Conservation (phyloP, 2,329 filamentous ascomycete species). For the Lachnellula subtilissima region DNA sequence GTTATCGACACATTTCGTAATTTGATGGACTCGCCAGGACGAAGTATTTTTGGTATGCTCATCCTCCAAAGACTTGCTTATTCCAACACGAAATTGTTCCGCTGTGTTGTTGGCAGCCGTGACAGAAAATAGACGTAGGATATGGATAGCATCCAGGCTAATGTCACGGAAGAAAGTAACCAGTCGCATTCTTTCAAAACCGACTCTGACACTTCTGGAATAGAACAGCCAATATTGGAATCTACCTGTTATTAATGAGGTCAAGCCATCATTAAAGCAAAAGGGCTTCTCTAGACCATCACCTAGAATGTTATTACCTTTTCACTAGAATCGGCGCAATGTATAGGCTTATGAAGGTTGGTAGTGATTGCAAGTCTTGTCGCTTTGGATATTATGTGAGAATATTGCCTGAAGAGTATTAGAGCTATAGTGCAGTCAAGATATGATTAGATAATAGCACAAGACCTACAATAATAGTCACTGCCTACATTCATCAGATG, state of each 20-base stretch:
- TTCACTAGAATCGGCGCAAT: constrained; percentile 12
- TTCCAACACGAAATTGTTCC: constrained; percentile 13
- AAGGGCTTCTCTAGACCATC: constrained; percentile 35
- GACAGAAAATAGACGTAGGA: constrained; percentile 35
- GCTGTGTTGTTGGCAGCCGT: constrained; percentile 27
- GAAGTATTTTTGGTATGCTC: constrained; percentile 29
- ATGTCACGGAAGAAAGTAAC: constrained; percentile 31
- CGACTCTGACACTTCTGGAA: constrained; percentile 33
- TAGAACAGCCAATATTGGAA: constrained; percentile 34
- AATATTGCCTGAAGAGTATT: constrained; percentile 32
- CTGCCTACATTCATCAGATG: constrained; percentile 6
- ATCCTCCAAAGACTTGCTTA: constrained; percentile 33
- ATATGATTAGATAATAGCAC: not conserved
- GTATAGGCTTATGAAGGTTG: constrained; percentile 28
- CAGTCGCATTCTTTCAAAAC: constrained; percentile 33
- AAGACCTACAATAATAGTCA: constrained; percentile 9
- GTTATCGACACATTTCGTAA: constrained; percentile 13
- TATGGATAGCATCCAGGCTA: constrained; percentile 32
- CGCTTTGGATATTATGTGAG: constrained; percentile 32
- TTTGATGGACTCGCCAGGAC: constrained; percentile 27
- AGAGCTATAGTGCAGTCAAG: not conserved
- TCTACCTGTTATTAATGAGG: constrained; percentile 36
- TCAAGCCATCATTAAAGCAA: constrained; percentile 30
- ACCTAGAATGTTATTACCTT: constrained; percentile 35
- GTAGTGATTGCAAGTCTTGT: constrained; percentile 31